phyloP scores from a whole-genome alignment of 345 rosid genomes.

The Eucalyptus paniculata region DNA sequence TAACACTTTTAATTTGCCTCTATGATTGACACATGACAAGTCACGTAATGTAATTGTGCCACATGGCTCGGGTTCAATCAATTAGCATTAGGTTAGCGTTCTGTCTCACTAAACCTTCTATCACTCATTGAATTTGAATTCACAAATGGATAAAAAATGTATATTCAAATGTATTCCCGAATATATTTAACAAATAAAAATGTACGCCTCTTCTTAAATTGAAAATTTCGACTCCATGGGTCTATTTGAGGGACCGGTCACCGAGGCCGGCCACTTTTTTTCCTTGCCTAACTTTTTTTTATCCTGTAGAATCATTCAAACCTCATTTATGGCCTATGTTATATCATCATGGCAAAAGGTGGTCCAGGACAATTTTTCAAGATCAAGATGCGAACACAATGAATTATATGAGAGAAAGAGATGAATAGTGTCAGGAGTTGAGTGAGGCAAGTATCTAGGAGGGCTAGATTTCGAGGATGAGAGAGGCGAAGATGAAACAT shows the following conservation, averaged over 20 bases:
- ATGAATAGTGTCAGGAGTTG: background rate
- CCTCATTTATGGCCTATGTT: rapidly evolving
- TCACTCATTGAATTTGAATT: background rate
- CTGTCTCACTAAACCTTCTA: background rate
- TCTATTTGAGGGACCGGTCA: background rate
- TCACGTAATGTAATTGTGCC: rapidly evolving
- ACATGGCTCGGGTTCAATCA: background rate
- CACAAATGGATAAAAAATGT: background rate
- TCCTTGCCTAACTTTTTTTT: background rate
- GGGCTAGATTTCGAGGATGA: background rate
- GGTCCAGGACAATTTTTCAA: background rate
- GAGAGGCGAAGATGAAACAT: background rate
- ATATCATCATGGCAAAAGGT: background rate
- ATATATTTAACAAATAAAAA: background rate
- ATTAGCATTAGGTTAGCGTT: background rate
- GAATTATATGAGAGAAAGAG: background rate
- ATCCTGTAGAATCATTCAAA: no score
- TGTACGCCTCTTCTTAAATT: background rate
- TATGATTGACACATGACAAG: background rate
- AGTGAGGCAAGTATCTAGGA: background rate
- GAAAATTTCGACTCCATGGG: background rate
- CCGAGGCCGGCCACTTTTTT: background rate
- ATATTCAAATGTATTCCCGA: background rate
- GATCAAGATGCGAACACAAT: background rate
- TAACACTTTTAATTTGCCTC: background rate